Percentiles rank a stretch among this genome's conserved stretches.
These are phyloP conservation scores for Hymenoscyphus scutula DNA, from an alignment of 2,329 filamentous ascomycete species.

Conservation along the genomic window DNA sequence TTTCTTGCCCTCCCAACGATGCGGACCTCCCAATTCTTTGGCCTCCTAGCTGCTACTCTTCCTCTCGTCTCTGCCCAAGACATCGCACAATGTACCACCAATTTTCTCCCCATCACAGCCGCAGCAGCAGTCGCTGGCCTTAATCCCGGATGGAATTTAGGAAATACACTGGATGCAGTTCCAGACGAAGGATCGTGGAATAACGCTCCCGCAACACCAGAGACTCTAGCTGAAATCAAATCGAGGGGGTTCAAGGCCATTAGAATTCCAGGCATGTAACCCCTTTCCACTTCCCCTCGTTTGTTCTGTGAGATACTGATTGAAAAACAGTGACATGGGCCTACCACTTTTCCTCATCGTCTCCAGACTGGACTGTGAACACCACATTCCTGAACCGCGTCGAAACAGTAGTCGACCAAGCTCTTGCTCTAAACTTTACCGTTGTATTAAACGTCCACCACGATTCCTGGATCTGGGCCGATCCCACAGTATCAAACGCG, in stretches of 20 bases:
- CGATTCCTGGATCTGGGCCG: slow-evolving; percentile 58
- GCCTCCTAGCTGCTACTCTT: neutral
- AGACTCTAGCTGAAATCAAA: slow-evolving; percentile 52
- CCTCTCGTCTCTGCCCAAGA: neutral
- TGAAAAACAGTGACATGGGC: slow-evolving; percentile 52
- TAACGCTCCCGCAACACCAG: slow-evolving; percentile 49
- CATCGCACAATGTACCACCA: neutral
- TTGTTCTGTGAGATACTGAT: slow-evolving; percentile 1
- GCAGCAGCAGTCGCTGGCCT: slow-evolving; percentile 42
- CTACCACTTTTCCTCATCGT: slow-evolving; percentile 51
- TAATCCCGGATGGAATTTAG: slow-evolving; percentile 59
- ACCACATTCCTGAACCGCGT: slow-evolving; percentile 55
- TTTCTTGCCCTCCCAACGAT: neutral
- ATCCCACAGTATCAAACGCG: slow-evolving; percentile 45
- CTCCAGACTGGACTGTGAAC: slow-evolving; percentile 54
- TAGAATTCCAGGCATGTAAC: slow-evolving; percentile 48
- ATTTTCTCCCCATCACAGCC: slow-evolving; percentile 21
- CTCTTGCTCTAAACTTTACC: slow-evolving; percentile 49
- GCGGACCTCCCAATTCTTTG: neutral
- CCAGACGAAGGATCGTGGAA: slow-evolving; percentile 58
- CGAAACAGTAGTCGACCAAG: slow-evolving; percentile 55
- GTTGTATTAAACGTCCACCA: slow-evolving; percentile 59
- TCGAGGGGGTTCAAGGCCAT: slow-evolving; percentile 56
- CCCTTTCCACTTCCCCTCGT: neutral
- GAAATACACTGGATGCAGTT: slow-evolving; percentile 57